Evolutionary conservation across 306 rosid genomes (phyloP).

Genomic region (Albizia julibrissin): DNA sequence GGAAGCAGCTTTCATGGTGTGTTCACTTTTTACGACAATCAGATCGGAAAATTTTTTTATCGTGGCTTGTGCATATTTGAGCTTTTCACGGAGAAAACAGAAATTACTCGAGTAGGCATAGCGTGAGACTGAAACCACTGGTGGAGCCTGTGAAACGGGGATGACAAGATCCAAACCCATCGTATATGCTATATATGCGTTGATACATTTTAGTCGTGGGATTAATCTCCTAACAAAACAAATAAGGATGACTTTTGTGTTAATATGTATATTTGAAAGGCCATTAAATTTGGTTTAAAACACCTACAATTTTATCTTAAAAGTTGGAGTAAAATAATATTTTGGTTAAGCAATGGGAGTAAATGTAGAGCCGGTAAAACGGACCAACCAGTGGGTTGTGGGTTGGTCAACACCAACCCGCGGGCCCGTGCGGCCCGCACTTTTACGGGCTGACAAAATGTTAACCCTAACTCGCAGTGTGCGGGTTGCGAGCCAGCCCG

Average conservation of each 20-base stretch:
- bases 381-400: no score
- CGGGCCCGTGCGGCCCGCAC: no score
- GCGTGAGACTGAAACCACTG: background rate
- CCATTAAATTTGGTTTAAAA: no score
- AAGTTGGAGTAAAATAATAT: no score
- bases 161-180: background rate
- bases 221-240: background rate
- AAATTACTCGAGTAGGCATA: background rate
- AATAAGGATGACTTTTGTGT: background rate
- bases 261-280: no score
- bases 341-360: no score
- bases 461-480: no score
- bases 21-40: background rate
- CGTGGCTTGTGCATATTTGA: background rate
- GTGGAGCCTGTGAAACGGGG: background rate
- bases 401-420: no score
- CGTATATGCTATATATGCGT: background rate
- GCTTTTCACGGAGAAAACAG: background rate
- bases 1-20: background rate
- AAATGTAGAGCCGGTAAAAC: no score
- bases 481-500: no score
- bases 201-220: background rate
- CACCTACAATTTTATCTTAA: no score
- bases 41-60: background rate
- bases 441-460: no score